phyloP scores from a whole-genome alignment of 2,329 filamentous ascomycete genomes.

The Eurotiales sp. region DNA sequence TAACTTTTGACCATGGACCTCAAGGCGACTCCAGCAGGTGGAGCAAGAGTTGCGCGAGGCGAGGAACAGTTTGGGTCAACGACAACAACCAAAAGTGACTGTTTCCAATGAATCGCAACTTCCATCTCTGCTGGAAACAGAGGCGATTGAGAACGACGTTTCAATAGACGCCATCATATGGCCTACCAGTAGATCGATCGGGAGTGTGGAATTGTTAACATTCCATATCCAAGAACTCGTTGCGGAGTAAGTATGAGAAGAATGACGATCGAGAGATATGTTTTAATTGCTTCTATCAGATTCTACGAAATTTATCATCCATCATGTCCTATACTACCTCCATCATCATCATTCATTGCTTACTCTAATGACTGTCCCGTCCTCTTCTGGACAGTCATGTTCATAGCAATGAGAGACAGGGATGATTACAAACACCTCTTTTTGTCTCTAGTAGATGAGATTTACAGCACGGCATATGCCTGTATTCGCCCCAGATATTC shows the following conservation, averaged over 20 bases:
- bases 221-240: conserved; percentile 2
- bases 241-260: neutral
- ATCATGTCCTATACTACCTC: conserved; percentile 8
- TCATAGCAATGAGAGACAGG: conserved; percentile 8
- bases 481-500: conserved; percentile 4
- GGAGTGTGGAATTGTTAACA: neutral
- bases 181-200: conserved; percentile 7
- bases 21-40: conserved; percentile 3
- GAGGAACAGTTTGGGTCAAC: neutral
- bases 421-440: neutral
- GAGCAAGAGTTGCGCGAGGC: conserved; percentile 8
- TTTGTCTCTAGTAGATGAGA: neutral
- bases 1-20: neutral
- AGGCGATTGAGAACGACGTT: neutral
- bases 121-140: neutral
- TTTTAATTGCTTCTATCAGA: too few species aligned
- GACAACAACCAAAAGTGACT: neutral
- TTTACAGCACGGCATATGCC: conserved; percentile 10
- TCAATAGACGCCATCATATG: neutral
- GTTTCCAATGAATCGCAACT: neutral
- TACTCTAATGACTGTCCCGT: conserved; percentile 8
- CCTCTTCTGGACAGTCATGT: conserved; percentile 14
- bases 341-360: conserved; percentile 1
- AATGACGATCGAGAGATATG: neutral
- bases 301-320: conserved; percentile 8